Percentiles rank a stretch among this genome's conserved stretches.
phyloP scores from a whole-genome alignment of 768 basidiomycete species.

The Asterophora lycoperdoides region DNA sequence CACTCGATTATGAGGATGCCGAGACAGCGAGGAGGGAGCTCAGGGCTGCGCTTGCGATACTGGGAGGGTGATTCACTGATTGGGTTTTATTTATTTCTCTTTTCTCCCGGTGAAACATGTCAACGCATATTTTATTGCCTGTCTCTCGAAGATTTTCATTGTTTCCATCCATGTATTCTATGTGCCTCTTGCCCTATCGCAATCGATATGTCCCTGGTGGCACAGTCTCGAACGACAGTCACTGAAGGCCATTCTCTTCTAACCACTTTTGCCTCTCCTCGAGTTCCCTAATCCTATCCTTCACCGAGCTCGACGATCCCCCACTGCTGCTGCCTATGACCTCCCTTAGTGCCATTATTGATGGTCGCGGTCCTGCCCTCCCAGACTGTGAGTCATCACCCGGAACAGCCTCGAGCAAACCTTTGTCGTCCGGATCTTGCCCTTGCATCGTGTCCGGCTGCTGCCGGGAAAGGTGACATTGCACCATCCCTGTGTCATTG shows the following conservation, averaged over 20 bases:
- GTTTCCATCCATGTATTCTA: no score
- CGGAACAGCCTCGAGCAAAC: background rate
- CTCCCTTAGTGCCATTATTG: background rate
- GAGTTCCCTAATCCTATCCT: constrained; percentile 37
- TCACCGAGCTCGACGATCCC: constrained; percentile 29
- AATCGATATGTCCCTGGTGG: no score
- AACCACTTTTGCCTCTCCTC: constrained; percentile 25
- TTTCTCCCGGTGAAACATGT: background rate
- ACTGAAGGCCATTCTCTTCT: constrained; percentile 5
- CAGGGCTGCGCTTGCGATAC: constrained; percentile 61
- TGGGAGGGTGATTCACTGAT: constrained; percentile 43
- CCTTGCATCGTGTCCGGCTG: background rate
- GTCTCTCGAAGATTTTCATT: background rate
- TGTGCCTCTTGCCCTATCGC: no score
- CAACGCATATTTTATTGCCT: background rate
- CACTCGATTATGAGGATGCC: constrained; percentile 93
- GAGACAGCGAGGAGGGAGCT: constrained; percentile 85
- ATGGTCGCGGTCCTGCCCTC: background rate
- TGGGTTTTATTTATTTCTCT: background rate
- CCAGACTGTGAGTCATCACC: background rate
- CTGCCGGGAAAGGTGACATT: background rate
- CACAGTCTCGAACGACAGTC: background rate
- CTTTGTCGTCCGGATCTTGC: background rate
- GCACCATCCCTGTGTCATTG: background rate
- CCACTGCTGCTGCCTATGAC: background rate